phyloP scores from a whole-genome alignment of 129 eudicot species.

The Heracleum sosnowskyi region DNA sequence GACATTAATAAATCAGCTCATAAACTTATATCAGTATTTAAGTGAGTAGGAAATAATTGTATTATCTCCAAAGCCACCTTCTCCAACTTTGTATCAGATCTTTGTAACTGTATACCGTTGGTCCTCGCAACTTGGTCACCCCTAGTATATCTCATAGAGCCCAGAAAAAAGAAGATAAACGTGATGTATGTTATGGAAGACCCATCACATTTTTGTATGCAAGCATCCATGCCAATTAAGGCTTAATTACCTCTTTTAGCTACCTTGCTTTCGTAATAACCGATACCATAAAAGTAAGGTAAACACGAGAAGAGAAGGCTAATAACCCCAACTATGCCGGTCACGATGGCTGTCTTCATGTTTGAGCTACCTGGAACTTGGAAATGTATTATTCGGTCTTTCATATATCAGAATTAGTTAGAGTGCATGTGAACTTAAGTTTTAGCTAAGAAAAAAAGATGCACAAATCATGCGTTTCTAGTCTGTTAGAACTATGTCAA shows the following conservation, averaged over 20 bases:
- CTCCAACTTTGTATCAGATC: background rate
- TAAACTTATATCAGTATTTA: too few relatives aligned
- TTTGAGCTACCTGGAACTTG: constrained; percentile 14
- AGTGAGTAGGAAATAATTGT: background rate
- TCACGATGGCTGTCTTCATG: constrained; percentile 23
- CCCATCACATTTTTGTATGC: too few relatives aligned
- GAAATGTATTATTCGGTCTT: too few relatives aligned
- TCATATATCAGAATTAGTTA: too few relatives aligned
- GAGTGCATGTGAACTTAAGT: too few relatives aligned
- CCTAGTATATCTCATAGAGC: background rate
- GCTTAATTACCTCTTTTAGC: background rate
- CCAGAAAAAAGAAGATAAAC: background rate
- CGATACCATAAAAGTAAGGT: background rate
- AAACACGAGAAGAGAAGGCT: background rate
- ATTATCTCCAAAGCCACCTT: background rate
- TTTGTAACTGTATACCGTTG: background rate
- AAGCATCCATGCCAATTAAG: background rate
- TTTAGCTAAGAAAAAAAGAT: too few relatives aligned
- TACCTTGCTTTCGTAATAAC: background rate
- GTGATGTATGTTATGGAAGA: background rate
- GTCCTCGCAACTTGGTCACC: background rate
- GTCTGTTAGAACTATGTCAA: too few relatives aligned
- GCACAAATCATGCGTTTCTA: too few relatives aligned
- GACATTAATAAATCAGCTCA: background rate
- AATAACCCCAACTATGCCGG: constrained; percentile 18